Conservation (phyloP, 225 moss, liverwort and hornwort species). For the Straminergon stramineum region DNA sequence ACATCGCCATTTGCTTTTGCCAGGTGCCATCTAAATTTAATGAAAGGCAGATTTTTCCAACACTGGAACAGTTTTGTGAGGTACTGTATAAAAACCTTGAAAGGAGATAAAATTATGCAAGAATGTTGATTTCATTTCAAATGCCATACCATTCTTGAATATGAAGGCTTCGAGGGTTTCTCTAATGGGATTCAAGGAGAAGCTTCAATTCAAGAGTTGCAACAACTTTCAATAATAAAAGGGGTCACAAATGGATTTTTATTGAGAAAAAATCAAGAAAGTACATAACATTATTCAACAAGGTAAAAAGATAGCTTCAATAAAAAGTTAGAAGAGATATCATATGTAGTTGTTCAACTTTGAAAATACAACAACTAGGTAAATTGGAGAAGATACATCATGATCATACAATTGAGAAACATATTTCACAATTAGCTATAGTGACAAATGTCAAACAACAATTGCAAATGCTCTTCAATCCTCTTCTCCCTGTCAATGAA, state of each 20-base stretch:
- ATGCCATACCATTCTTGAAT: neutral
- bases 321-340: neutral
- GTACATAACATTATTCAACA: neutral
- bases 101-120: neutral
- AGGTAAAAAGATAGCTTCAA: neutral
- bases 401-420: neutral
- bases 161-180: neutral
- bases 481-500: neutral
- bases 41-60: no score
- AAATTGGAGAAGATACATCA: neutral
- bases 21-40: no score
- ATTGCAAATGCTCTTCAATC: neutral
- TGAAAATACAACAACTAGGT: neutral
- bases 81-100: fast-evolving
- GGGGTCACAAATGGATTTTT: neutral
- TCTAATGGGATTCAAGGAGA: neutral
- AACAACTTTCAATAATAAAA: neutral
- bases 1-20: no score
- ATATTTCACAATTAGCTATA: neutral
- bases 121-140: neutral
- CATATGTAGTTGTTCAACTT: neutral
- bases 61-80: no score
- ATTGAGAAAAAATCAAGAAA: neutral
- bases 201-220: neutral
- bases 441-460: neutral